Conservation (phyloP, 441 rosid genomes). For the Pelargonium australe region DNA sequence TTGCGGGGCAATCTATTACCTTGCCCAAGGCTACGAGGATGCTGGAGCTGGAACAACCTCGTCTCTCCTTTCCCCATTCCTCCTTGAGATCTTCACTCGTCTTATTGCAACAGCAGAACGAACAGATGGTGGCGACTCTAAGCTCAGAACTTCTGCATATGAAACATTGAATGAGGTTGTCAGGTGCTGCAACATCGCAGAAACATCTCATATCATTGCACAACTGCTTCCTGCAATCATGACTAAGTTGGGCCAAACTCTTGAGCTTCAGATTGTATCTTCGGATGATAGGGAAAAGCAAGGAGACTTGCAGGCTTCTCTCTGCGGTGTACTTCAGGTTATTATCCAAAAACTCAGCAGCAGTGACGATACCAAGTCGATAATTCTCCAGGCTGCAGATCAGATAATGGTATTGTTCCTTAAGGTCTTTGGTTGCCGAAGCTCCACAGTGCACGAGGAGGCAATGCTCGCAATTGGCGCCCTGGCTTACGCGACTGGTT, state of each 20-base stretch:
- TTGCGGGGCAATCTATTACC: constrained; percentile 66
- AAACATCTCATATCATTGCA: constrained; percentile 37
- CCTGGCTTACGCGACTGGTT: constrained; percentile 21
- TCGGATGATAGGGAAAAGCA: constrained; percentile 40
- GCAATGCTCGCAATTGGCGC: constrained; percentile 28
- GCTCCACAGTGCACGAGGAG: constrained; percentile 24
- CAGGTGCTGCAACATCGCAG: constrained; percentile 42
- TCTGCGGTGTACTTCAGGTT: constrained; percentile 57
- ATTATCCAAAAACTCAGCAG: constrained; percentile 41
- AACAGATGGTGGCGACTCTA: constrained; percentile 40
- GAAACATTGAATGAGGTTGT: constrained; percentile 45
- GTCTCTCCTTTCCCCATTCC: constrained; percentile 34
- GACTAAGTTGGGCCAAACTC: constrained; percentile 36
- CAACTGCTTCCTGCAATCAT: constrained; percentile 37
- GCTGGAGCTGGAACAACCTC: constrained; percentile 41
- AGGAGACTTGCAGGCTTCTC: constrained; percentile 41
- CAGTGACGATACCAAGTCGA: constrained; percentile 25
- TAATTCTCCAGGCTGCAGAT: constrained; percentile 17
- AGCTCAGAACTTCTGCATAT: constrained; percentile 42
- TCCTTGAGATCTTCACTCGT: constrained; percentile 42
- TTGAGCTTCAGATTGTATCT: constrained; percentile 33
- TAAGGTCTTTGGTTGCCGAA: constrained; percentile 20
- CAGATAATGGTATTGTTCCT: constrained; percentile 24
- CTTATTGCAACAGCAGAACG: constrained; percentile 56
- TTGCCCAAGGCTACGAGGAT: constrained; percentile 48